Conservation (phyloP, 192 early-diverging fungal genomes). For the Coemansia sp. region DNA sequence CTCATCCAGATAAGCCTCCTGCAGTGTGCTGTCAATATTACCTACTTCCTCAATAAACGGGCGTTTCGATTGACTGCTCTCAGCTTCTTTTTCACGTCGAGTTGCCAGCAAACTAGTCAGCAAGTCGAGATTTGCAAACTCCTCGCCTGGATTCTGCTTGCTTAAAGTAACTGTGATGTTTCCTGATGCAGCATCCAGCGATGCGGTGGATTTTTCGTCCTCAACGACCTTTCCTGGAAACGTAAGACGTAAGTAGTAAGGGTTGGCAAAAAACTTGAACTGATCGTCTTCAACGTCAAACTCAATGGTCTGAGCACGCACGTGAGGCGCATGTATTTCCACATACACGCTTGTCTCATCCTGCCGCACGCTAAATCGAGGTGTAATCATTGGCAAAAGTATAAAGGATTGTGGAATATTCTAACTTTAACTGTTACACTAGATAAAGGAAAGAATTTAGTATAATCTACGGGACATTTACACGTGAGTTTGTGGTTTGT, state of each 20-base stretch:
- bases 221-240: constrained; percentile 81
- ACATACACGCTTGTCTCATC: constrained; percentile 74
- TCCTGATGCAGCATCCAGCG: constrained; percentile 76
- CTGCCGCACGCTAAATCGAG: constrained; percentile 75
- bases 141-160: constrained; percentile 73
- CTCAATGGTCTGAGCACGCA: constrained; percentile 86
- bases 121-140: constrained; percentile 87
- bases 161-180: constrained; percentile 70
- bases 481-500: no score
- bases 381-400: constrained; percentile 79
- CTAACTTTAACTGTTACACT: no score
- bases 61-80: constrained; percentile 9
- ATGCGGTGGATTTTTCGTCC: constrained; percentile 77
- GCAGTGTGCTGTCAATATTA: not conserved
- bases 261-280: constrained; percentile 84
- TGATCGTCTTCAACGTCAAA: constrained; percentile 76
- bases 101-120: constrained; percentile 81
- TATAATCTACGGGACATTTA: no score
- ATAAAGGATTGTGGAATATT: no score
- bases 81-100: constrained; percentile 54
- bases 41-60: constrained; percentile 44
- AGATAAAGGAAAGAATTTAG: no score
- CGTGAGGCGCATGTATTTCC: constrained; percentile 75
- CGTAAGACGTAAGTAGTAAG: constrained; percentile 87
- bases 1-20: constrained; percentile 29